A percentile compares a stretch with the other conserved stretches of the same genome.
phyloP scores from a whole-genome alignment of 208 protist genomes.

The Acanthamoeba triangularis region DNA sequence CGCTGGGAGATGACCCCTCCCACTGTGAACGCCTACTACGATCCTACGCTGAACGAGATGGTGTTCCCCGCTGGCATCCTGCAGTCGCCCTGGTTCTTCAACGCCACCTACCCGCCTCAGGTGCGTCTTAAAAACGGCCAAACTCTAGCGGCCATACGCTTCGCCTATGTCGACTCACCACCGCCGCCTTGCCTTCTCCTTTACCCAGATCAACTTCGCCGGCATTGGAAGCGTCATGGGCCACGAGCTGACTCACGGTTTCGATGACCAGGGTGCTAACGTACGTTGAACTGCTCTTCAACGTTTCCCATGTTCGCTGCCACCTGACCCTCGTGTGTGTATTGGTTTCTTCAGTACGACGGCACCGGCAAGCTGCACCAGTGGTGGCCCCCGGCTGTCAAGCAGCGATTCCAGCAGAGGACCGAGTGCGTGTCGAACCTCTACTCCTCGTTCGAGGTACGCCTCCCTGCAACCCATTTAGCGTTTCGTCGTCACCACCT shows the following conservation, averaged over 20 bases:
- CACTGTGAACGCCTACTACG: constrained; percentile 73
- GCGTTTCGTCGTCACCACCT: background rate
- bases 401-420: constrained; percentile 32
- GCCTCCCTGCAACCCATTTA: background rate
- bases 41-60: constrained; percentile 63
- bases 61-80: constrained; percentile 76
- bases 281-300: background rate
- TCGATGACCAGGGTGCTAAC: constrained; percentile 68
- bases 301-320: background rate
- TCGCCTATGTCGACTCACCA: background rate
- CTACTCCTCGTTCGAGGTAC: constrained; percentile 44
- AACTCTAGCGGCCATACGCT: background rate
- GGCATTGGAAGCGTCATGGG: constrained; percentile 76
- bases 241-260: constrained; percentile 74
- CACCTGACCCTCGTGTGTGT: background rate
- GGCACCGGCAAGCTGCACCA: constrained; percentile 63
- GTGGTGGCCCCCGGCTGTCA: constrained; percentile 39
- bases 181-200: background rate
- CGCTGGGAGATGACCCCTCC: constrained; percentile 57
- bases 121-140: background rate
- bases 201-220: constrained; percentile 24
- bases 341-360: background rate
- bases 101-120: constrained; percentile 38
- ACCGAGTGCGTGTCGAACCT: constrained; percentile 66
- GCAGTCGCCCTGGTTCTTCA: constrained; percentile 4